Evolutionary conservation across 139 green algal genomes (phyloP).

Genomic region (Coelastrella sp.): DNA sequence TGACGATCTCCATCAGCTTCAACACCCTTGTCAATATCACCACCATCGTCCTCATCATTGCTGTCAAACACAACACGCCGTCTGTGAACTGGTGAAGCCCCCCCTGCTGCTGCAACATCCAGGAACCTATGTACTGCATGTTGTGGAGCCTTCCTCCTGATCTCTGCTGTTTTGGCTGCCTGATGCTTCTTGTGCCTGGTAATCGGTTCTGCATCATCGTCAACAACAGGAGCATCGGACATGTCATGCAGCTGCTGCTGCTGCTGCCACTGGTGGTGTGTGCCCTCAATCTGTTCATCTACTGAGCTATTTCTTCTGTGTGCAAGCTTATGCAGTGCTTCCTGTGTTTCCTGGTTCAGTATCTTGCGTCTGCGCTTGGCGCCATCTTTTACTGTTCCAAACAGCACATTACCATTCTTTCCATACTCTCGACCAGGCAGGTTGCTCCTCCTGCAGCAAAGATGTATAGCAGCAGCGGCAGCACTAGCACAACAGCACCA

Average conservation of each 20-base stretch:
- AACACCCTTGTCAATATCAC: background rate
- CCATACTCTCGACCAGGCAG: background rate
- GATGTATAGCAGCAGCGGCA: background rate
- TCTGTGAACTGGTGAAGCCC: too few species aligned
- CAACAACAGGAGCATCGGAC: background rate
- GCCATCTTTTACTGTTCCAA: background rate
- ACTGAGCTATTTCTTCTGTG: too few species aligned
- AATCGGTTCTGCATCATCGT: too few species aligned
- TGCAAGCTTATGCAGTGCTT: background rate
- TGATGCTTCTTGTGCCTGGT: too few species aligned
- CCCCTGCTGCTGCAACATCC: too few species aligned
- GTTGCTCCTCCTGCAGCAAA: background rate
- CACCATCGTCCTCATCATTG: too few species aligned
- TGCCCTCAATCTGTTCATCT: too few species aligned
- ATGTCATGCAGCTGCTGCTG: background rate
- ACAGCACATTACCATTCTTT: background rate
- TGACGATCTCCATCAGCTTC: background rate
- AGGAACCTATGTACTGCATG: too few species aligned
- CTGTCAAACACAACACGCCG: too few species aligned
- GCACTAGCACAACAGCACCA: background rate
- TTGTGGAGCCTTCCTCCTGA: too few species aligned
- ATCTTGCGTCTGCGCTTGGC: background rate
- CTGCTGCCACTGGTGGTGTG: background rate
- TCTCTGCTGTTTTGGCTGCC: too few species aligned
- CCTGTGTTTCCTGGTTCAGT: background rate